Conservation (phyloP, 2,329 filamentous ascomycete species). For the Penicillium sp. region DNA sequence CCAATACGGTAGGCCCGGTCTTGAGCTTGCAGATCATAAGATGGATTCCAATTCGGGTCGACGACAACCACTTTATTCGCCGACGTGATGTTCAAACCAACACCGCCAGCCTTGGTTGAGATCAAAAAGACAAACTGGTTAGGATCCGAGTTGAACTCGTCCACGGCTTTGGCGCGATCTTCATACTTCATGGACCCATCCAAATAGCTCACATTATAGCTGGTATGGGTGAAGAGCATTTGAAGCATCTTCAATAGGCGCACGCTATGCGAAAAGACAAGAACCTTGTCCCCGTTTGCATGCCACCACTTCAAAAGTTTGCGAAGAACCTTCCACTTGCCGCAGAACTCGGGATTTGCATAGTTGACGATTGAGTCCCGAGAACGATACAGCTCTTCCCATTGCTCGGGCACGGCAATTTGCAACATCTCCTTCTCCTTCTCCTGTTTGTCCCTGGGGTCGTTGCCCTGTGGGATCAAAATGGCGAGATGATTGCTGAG, state of each 20-base stretch:
- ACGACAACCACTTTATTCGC: conserved; percentile 98
- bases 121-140: conserved; percentile 92
- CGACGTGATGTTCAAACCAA: conserved; percentile 92
- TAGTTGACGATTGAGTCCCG: conserved; percentile 74
- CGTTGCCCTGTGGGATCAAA: conserved; percentile 63
- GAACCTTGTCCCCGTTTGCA: conserved; percentile 80
- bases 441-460: conserved; percentile 65
- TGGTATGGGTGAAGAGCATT: conserved; percentile 77
- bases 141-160: conserved; percentile 85
- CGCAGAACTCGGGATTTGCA: conserved; percentile 84
- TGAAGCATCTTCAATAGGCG: conserved; percentile 76
- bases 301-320: conserved; percentile 88
- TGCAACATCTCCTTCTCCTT: conserved; percentile 69
- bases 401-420: conserved; percentile 66
- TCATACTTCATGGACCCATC: conserved; percentile 79
- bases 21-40: conserved; percentile 90
- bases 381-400: conserved; percentile 66
- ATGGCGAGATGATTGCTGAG: conserved; percentile 89
- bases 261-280: conserved; percentile 92
- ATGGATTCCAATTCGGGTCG: conserved; percentile 96
- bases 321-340: conserved; percentile 90
- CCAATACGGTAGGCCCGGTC: conserved; percentile 95
- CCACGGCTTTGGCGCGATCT: conserved; percentile 73
- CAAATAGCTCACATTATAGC: conserved; percentile 85
- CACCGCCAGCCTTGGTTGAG: conserved; percentile 85